These are phyloP conservation scores for Hypoxylon intermedium DNA, from an alignment of 495 filamentous ascomycete genomes.

Conservation along the genomic window DNA sequence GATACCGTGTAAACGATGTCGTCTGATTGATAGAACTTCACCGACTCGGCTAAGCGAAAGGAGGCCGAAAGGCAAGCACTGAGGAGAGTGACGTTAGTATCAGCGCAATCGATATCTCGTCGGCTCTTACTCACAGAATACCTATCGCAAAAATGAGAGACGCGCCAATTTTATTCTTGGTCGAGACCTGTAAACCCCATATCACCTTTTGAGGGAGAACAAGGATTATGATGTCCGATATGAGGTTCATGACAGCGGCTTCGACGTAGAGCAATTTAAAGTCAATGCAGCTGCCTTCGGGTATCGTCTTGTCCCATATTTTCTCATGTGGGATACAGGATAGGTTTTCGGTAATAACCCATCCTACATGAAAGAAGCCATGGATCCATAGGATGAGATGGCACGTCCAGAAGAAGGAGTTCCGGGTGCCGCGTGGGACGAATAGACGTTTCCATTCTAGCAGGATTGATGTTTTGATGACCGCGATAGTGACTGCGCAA, in stretches of 20 bases:
- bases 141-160: conserved; percentile 41
- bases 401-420: conserved; percentile 30
- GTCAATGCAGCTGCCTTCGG: background rate
- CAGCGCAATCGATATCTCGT: background rate
- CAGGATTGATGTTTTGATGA: conserved; percentile 39
- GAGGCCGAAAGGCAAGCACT: conserved; percentile 18
- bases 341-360: conserved; percentile 50
- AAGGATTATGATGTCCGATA: conserved; percentile 2
- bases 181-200: conserved; percentile 38
- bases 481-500: conserved; percentile 12
- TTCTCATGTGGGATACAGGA: conserved; percentile 39
- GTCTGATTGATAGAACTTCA: background rate
- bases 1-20: conserved; percentile 8
- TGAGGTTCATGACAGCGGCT: background rate
- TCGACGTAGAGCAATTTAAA: background rate
- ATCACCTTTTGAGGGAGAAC: conserved; percentile 40
- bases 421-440: conserved; percentile 22
- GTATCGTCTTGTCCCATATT: background rate
- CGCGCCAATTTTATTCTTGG: conserved; percentile 39
- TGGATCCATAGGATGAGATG: conserved; percentile 47
- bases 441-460: conserved; percentile 42
- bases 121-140: conserved; percentile 32
- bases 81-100: background rate
- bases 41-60: background rate
- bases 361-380: conserved; percentile 47